Conservation (phyloP, 2,329 filamentous ascomycete species). For the Aureobasidium sp. region DNA sequence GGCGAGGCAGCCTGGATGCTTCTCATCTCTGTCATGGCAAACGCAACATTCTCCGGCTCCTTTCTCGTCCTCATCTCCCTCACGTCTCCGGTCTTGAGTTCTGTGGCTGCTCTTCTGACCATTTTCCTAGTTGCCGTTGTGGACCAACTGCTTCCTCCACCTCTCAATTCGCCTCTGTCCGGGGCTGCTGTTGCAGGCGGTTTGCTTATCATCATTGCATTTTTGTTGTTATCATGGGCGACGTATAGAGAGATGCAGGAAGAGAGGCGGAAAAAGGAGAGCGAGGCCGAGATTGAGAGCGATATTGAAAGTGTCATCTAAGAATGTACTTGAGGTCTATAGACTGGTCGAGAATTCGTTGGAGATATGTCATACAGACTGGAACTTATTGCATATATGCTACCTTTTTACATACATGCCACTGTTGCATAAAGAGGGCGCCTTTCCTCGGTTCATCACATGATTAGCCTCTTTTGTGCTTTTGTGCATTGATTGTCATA, state of each 20-base stretch:
- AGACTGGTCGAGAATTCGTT: too few species aligned
- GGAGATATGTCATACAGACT: too few species aligned
- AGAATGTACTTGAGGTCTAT: not conserved
- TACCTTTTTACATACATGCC: too few species aligned
- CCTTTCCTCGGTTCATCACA: too few species aligned
- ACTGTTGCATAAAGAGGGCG: too few species aligned
- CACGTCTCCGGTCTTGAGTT: constrained; percentile 78
- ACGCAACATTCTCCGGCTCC: constrained; percentile 85
- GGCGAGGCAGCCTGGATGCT: constrained; percentile 76
- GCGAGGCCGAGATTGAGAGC: constrained; percentile 35
- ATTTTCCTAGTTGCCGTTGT: constrained; percentile 94
- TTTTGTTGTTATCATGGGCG: constrained; percentile 79
- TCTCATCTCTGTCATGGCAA: constrained; percentile 71
- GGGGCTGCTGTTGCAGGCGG: constrained; percentile 75
- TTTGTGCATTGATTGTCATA: too few species aligned
- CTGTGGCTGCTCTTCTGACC: constrained; percentile 85
- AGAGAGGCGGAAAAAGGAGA: constrained; percentile 57
- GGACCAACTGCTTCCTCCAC: constrained; percentile 72
- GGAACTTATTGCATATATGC: too few species aligned
- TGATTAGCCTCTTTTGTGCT: too few species aligned
- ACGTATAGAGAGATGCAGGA: constrained; percentile 92
- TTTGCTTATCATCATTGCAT: constrained; percentile 77
- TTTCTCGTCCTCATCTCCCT: constrained; percentile 90
- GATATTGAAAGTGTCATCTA: constrained; percentile 35
- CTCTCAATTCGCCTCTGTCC: constrained; percentile 63